Evolutionary conservation across 108 stramenopile genomes (phyloP).

Genomic region (Fragilariopsis cylindrus): DNA sequence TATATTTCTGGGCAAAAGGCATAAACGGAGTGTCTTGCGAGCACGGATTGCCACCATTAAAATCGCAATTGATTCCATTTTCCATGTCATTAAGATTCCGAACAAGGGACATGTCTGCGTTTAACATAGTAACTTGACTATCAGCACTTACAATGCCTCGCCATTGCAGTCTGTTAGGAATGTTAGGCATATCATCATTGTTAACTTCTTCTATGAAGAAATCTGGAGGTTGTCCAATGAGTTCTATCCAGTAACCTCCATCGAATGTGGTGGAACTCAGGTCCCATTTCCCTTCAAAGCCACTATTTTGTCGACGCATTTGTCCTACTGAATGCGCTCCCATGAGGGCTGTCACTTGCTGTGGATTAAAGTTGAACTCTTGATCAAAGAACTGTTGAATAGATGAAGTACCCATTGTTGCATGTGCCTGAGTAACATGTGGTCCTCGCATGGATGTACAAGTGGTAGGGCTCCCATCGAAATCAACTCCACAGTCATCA

Average conservation of each 20-base stretch:
- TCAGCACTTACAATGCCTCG: constrained; percentile 9
- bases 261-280: constrained; percentile 25
- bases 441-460: constrained; percentile 24
- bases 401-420: constrained; percentile 24
- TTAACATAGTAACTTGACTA: constrained; percentile 29
- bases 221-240: constrained; percentile 16
- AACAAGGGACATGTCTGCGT: constrained; percentile 42
- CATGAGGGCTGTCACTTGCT: constrained; percentile 59
- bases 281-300: constrained; percentile 42
- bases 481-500: constrained; percentile 23
- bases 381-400: constrained; percentile 38
- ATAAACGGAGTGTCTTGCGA: constrained; percentile 29
- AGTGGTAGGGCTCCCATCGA: constrained; percentile 8
- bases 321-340: constrained; percentile 58
- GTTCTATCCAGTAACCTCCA: constrained; percentile 17
- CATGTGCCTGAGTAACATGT: constrained; percentile 25
- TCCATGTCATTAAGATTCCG: constrained; percentile 28
- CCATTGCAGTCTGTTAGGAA: constrained; percentile 49
- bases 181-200: constrained; percentile 24
- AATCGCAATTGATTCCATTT: constrained; percentile 26
- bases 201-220: constrained; percentile 18
- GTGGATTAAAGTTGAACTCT: constrained; percentile 41
- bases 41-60: constrained; percentile 16
- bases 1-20: constrained; percentile 22
- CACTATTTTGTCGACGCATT: constrained; percentile 41